Evolutionary conservation across 352 stramenopile genomes (phyloP).

Genomic region (Pythium brachiatum): DNA sequence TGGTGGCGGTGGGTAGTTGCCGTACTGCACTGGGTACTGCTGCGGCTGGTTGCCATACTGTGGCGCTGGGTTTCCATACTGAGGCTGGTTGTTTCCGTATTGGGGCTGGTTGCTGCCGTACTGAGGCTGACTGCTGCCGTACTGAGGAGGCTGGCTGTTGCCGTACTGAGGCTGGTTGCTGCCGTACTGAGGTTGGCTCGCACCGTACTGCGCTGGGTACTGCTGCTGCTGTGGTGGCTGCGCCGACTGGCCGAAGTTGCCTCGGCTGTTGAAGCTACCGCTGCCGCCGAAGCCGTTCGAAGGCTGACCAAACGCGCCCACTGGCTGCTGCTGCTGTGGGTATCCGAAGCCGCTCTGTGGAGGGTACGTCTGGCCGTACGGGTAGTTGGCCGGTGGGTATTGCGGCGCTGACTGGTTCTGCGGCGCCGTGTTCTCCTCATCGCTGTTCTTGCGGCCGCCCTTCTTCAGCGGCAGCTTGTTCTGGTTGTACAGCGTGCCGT

Average conservation of each 20-base stretch:
- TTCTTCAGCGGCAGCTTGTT: constrained; percentile 39
- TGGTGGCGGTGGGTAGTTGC: constrained; percentile 49
- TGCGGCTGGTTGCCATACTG: constrained; percentile 30
- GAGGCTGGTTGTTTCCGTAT: constrained; percentile 12
- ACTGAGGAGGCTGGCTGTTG: constrained; percentile 24
- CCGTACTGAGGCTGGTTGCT: constrained; percentile 30
- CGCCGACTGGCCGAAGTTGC: constrained; percentile 20
- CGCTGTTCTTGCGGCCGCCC: constrained; percentile 46
- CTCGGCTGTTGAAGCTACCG: constrained; percentile 24
- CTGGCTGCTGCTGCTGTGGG: constrained; percentile 12
- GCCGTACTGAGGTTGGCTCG: constrained; percentile 28
- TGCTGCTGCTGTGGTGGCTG: constrained; percentile 10
- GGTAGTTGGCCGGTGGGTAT: constrained; percentile 43
- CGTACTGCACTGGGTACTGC: constrained; percentile 56
- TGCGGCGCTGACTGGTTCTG: constrained; percentile 14
- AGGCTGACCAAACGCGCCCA: constrained; percentile 12
- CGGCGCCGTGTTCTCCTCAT: constrained; percentile 44
- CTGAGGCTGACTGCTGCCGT: constrained; percentile 33
- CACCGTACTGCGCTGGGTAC: constrained; percentile 19
- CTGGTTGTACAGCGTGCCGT: constrained; percentile 66
- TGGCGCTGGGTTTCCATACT: constrained; percentile 28
- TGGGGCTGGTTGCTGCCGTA: constrained; percentile 21
- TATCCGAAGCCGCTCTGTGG: constrained; percentile 26
- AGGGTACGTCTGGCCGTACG: constrained; percentile 44
- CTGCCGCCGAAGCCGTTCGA: neutral